These are phyloP conservation scores for Amanita rubescens DNA, from an alignment of 768 basidiomycete genomes.

Conservation along the genomic window DNA sequence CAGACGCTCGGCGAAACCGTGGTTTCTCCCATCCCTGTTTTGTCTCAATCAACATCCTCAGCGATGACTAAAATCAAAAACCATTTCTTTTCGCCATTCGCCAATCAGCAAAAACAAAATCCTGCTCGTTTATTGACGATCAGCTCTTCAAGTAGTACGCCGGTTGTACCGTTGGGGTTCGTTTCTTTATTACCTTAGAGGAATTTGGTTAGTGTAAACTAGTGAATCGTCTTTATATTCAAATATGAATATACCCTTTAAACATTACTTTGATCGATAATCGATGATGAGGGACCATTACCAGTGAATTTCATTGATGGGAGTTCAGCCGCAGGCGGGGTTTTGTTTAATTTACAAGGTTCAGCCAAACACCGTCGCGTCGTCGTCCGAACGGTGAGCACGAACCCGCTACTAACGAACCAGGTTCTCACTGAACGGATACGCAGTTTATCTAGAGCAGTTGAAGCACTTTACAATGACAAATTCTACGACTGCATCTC, in stretches of 20 bases:
- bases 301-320: too few species aligned
- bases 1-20: background rate
- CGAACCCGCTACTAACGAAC: too few species aligned
- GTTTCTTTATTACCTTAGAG: background rate
- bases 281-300: background rate
- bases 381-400: background rate
- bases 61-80: background rate
- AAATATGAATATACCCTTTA: background rate
- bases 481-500: slow-evolving; percentile 73
- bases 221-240: background rate
- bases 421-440: too few species aligned
- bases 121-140: background rate
- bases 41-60: background rate
- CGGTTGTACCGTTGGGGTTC: background rate
- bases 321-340: too few species aligned
- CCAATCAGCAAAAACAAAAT: background rate
- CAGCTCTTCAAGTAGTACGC: background rate
- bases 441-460: background rate
- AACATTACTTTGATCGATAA: background rate
- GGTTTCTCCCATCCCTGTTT: background rate
- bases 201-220: background rate
- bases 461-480: slow-evolving; percentile 38
- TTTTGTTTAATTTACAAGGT: background rate
- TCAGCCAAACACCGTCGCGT: background rate
- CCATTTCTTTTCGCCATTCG: background rate